These are phyloP conservation scores for Excoecaria agallocha DNA, from an alignment of 345 rosid genomes.

Conservation along the genomic window DNA sequence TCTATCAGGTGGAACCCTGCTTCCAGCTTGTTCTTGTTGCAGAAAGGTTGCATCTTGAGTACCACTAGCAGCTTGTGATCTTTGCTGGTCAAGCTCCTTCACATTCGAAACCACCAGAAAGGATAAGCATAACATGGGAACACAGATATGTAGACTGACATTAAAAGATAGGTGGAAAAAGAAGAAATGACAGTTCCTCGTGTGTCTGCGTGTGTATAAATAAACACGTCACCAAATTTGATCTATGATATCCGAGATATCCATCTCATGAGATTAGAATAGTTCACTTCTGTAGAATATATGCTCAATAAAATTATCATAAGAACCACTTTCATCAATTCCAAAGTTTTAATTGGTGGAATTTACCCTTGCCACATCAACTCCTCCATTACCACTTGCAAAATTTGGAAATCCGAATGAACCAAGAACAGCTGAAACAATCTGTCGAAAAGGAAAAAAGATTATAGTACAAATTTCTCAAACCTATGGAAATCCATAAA, in stretches of 20 bases:
- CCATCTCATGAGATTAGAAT: not conserved
- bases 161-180: not conserved
- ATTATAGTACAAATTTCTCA: not conserved
- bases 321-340: not conserved
- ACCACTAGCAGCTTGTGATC: slow-evolving; percentile 42
- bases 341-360: slow-evolving; percentile 15
- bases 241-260: no score
- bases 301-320: not conserved
- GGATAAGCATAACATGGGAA: not conserved
- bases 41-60: slow-evolving; percentile 29
- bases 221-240: no score
- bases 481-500: not conserved
- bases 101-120: slow-evolving; percentile 13
- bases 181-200: not conserved
- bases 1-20: slow-evolving; percentile 42
- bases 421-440: slow-evolving; percentile 73
- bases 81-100: slow-evolving; percentile 44
- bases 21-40: slow-evolving; percentile 44
- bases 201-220: not conserved
- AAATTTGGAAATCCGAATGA: slow-evolving; percentile 58
- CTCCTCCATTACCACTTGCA: slow-evolving; percentile 45
- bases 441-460: slow-evolving; percentile 36
- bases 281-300: not conserved
- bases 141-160: not conserved
- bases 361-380: slow-evolving; percentile 43